Percentiles rank a stretch among this genome's conserved stretches.
Evolutionary conservation across 73 alveolate species (phyloP).

Genomic region (Symbiodinium pilosum): DNA sequence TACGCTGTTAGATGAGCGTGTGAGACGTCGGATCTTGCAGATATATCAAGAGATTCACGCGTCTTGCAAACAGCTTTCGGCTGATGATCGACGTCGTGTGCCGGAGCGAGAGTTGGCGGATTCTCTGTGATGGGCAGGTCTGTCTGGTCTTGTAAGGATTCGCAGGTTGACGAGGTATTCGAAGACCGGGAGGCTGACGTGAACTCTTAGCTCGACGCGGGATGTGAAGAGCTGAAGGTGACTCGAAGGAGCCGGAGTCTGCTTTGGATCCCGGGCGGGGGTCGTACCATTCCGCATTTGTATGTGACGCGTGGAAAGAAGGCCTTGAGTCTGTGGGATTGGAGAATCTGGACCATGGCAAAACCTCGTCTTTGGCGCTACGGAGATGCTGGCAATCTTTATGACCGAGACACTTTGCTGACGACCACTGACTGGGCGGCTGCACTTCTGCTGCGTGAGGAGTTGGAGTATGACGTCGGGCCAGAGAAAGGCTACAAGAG

Average conservation of each 20-base stretch:
- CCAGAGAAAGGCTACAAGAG: no score
- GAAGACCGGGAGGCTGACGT: background rate
- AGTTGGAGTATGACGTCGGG: no score
- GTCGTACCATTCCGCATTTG: background rate
- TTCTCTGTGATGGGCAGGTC: slow-evolving; percentile 23
- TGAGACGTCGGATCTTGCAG: background rate
- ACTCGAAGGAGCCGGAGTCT: background rate
- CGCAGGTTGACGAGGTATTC: background rate
- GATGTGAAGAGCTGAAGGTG: background rate
- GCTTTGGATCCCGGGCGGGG: background rate
- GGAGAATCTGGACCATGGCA: slow-evolving; percentile 43
- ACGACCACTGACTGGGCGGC: slow-evolving; percentile 61
- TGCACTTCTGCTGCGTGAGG: background rate
- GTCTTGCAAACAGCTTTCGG: background rate
- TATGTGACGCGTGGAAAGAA: slow-evolving; percentile 16
- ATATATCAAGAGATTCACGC: background rate
- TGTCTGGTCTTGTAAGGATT: background rate
- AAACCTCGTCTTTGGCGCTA: slow-evolving; percentile 28
- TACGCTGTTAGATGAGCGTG: background rate
- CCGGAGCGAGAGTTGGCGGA: background rate
- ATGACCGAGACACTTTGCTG: background rate
- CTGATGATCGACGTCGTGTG: background rate
- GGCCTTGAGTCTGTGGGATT: slow-evolving; percentile 23
- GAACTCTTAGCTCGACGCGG: background rate
- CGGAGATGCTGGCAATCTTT: slow-evolving; percentile 35